Base-by-base conservation (phyloP, 345 rosid species). In the Brassica nigra region DNA sequence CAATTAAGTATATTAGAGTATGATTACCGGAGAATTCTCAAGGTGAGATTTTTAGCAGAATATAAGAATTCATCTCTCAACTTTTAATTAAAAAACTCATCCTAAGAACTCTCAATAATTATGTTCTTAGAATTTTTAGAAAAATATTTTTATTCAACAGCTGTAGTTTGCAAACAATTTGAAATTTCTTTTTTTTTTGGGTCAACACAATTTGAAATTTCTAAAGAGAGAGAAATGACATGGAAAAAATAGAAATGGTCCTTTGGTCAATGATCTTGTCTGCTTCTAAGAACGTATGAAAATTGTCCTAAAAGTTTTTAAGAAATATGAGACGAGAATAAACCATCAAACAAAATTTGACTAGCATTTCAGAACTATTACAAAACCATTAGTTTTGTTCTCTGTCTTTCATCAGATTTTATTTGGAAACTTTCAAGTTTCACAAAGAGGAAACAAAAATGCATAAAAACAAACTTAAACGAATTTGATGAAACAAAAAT, bases 211-310 rank as follows among this genome's bases (percentile, higher is more conserved):
- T 66, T 72, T 65, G 82, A 79, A 79, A 23, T 33, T 68, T 79
- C 70, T 34, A 73, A n/a, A 30, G 82, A 67, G 74, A 67, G 47
- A 76, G 73, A 67, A 20, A 73, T 2, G 14, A 76, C 3, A 65
- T 44, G 47, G 39, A 31, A 61, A 4, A 47, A 66, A 20, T 23
- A 44, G 68, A 67, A 59, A 59, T 67, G 31, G 71, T 62, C 75
- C 2, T 62, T 49, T 1, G 78, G 79, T 80, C 76, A 80, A 75
- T 62, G 30, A 36, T 62, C 5, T 69, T 62, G 83, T 69, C 83
- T 69, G 64, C 70, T 75, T 80, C 76, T 62, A 11, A 36, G 79
- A 69, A 80, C 65, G 1, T 75, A 69, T 52, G 79, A 80, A n/a
- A 64, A 34, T 15, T 29, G 4, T 15, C 68, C 33, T 20, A 20